These are phyloP conservation scores for Ustilago esculenta DNA, from an alignment of 1,284 basidiomycete genomes.

Conservation along the genomic window DNA sequence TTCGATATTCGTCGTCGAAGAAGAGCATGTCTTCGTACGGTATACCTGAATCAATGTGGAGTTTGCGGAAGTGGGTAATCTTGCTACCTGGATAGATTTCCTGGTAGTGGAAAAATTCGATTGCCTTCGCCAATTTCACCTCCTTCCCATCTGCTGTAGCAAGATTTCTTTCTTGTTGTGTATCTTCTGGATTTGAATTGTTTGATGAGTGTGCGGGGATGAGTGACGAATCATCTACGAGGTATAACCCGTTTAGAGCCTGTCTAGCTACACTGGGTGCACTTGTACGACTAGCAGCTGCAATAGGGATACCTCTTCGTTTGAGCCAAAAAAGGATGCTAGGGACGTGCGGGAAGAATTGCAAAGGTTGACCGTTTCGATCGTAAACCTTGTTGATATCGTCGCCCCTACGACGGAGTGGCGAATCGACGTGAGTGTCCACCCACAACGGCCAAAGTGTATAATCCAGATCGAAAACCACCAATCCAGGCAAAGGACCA, in stretches of 20 bases:
- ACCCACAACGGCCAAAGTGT: conserved; percentile 65
- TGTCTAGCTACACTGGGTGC: conserved; percentile 59
- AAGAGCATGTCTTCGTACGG: conserved; percentile 64
- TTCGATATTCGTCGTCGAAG: conserved; percentile 63
- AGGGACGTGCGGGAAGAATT: conserved; percentile 61
- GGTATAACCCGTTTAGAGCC: conserved; percentile 50
- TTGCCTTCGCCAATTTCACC: conserved; percentile 34
- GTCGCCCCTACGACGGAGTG: conserved; percentile 39
- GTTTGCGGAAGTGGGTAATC: conserved; percentile 55
- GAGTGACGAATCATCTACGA: conserved; percentile 37
- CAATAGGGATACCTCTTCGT: conserved; percentile 38
- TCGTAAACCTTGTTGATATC: conserved; percentile 59
- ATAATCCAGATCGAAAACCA: conserved; percentile 64
- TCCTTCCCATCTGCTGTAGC: too few relatives aligned
- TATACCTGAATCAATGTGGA: conserved; percentile 53
- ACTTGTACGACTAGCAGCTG: conserved; percentile 56
- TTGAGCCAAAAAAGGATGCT: conserved; percentile 53
- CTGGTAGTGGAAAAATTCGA: conserved; percentile 54
- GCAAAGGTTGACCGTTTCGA: conserved; percentile 37
- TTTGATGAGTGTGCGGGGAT: neutral
- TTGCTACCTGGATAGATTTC: conserved; percentile 66
- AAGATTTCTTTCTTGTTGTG: neutral
- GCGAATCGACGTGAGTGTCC: conserved; percentile 60
- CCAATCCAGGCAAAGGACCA: conserved; percentile 46
- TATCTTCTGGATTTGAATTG: neutral